phyloP scores from a whole-genome alignment of 2,329 filamentous ascomycete genomes.

The Epichloe sibirici region DNA sequence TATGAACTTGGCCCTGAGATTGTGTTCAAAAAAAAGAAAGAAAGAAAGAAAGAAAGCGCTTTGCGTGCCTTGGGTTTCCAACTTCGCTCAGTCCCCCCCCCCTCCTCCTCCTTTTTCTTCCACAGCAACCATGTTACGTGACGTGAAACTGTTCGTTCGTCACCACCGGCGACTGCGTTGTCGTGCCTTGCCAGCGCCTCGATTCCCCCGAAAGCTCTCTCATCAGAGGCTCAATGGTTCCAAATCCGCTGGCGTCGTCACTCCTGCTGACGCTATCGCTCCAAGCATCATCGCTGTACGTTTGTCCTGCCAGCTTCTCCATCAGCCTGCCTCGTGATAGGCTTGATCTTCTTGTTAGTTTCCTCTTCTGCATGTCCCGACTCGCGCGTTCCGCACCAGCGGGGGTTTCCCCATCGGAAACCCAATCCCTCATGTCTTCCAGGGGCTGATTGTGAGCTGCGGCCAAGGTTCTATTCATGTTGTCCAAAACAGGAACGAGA shows the following conservation, averaged over 20 bases:
- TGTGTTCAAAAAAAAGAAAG: neutral
- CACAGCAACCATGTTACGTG: neutral
- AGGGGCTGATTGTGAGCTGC: slow-evolving; percentile 7
- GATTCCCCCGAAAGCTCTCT: slow-evolving; percentile 25
- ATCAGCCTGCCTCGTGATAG: slow-evolving; percentile 19
- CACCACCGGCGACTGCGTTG: neutral
- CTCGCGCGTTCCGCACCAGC: slow-evolving; percentile 5
- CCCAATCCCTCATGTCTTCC: slow-evolving; percentile 15
- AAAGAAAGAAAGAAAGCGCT: neutral
- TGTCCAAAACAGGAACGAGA: slow-evolving; percentile 32
- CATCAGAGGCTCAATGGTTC: slow-evolving; percentile 32
- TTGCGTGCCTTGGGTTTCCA: no score
- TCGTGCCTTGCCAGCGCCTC: slow-evolving; percentile 11
- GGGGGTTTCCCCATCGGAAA: slow-evolving; percentile 20
- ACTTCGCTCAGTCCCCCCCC: neutral
- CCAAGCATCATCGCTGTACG: slow-evolving; percentile 11
- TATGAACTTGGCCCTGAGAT: no score
- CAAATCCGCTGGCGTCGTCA: slow-evolving; percentile 23
- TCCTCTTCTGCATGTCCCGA: slow-evolving; percentile 7
- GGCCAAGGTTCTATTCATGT: slow-evolving; percentile 26
- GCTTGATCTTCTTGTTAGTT: slow-evolving; percentile 13
- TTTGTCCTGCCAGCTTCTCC: slow-evolving; percentile 12
- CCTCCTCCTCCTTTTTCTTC: neutral
- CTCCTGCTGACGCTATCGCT: slow-evolving; percentile 14
- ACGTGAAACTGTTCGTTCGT: neutral